Conservation (phyloP, 208 protist species). For the Entamoeba moshkovskii region DNA sequence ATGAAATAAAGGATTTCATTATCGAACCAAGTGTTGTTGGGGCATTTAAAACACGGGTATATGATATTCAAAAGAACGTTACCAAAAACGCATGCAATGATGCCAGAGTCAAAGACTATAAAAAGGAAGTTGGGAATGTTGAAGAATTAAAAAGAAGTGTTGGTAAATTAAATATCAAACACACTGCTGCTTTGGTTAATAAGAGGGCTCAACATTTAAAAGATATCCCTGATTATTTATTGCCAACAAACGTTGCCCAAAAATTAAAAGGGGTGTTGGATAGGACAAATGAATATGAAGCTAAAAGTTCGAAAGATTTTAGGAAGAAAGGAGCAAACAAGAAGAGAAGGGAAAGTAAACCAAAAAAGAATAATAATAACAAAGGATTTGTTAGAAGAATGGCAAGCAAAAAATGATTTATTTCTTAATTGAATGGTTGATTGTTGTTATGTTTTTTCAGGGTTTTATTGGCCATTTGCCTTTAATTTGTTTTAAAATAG, state of each 20-base stretch:
- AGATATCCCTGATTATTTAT: neutral
- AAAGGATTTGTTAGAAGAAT: too few species aligned
- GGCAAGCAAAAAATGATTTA: too few species aligned
- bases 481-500: too few species aligned
- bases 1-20: neutral
- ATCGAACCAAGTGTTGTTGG: neutral
- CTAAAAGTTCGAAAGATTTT: neutral
- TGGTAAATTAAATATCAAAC: neutral
- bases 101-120: neutral
- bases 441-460: too few species aligned
- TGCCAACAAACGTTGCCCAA: neutral
- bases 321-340: too few species aligned
- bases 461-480: too few species aligned
- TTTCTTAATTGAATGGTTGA: too few species aligned
- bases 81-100: neutral
- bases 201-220: neutral
- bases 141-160: neutral
- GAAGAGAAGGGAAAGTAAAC: too few species aligned
- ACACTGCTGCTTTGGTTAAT: neutral
- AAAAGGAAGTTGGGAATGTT: neutral
- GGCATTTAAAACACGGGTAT: neutral
- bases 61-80: neutral
- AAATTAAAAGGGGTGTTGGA: neutral
- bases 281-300: neutral
- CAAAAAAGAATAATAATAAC: too few species aligned